phyloP scores from a whole-genome alignment of 305 asterid genomes.

The Solanum hybrid region DNA sequence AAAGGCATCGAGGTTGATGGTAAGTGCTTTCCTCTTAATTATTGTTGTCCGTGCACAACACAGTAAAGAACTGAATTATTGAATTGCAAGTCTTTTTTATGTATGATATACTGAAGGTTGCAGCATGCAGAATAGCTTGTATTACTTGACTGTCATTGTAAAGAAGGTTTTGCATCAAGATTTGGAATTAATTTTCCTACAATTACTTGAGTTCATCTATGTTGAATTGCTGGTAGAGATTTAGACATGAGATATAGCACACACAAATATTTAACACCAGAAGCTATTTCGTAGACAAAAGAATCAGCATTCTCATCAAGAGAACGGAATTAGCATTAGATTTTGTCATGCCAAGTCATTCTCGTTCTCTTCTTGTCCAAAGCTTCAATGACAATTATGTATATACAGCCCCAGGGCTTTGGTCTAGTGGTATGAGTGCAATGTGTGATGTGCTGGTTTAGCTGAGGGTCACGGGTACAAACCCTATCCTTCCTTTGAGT shows the following conservation, averaged over 20 bases:
- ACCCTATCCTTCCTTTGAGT: neutral
- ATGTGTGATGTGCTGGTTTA: neutral
- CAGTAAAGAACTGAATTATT: neutral
- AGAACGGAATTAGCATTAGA: neutral
- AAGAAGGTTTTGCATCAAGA: neutral
- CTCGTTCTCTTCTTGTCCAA: neutral
- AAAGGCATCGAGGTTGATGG: conserved; percentile 98
- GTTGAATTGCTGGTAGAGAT: neutral
- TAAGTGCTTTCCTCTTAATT: conserved; percentile 29
- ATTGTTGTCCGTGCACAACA: neutral
- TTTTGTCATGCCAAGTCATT: neutral
- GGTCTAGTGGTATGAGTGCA: neutral
- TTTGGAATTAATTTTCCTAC: neutral
- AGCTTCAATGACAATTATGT: neutral
- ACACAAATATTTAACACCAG: neutral
- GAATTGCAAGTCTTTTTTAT: neutral
- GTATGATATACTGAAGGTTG: neutral
- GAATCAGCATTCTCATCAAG: neutral
- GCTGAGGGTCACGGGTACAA: neutral
- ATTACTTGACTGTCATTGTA: neutral
- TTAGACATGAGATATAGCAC: neutral
- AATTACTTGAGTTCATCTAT: neutral
- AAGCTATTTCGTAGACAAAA: neutral
- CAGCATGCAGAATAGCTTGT: neutral
- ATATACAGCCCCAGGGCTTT: neutral